phyloP scores from a whole-genome alignment of 1,284 basidiomycete genomes.

The Papiliotrema nemorosa region DNA sequence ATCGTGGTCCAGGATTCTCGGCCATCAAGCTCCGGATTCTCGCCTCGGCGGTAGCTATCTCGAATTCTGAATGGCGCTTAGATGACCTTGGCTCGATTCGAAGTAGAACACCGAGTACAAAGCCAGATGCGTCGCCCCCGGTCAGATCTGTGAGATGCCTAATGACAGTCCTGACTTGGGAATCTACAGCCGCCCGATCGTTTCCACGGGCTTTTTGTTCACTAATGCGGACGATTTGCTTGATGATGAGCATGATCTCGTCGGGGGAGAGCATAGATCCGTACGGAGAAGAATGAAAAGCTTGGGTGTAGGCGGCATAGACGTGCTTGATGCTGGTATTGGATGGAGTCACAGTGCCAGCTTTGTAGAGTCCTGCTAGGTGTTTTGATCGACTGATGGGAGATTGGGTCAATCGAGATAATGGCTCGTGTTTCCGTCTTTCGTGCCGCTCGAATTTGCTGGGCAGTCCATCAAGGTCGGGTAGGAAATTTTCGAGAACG shows the following conservation, averaged over 20 bases:
- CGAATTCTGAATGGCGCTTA: neutral
- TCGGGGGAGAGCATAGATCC: neutral
- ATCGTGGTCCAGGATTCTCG: neutral
- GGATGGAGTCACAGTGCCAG: neutral
- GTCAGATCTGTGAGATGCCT: neutral
- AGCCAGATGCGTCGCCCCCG: neutral
- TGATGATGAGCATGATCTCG: neutral
- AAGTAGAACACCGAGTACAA: neutral
- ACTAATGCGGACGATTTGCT: neutral
- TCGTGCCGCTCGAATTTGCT: neutral
- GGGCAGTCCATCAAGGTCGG: neutral
- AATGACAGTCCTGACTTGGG: neutral
- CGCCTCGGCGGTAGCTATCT: slow-evolving; percentile 1
- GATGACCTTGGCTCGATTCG: neutral
- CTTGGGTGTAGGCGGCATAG: neutral
- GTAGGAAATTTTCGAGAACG: too few species aligned
- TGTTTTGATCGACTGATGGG: neutral
- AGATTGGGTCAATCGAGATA: neutral
- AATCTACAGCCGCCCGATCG: neutral
- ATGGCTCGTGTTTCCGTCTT: neutral
- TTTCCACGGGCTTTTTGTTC: neutral
- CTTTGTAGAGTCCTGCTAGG: neutral
- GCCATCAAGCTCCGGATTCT: slow-evolving; percentile 23
- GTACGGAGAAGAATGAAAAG: neutral
- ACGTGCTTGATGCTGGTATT: neutral